Percentiles rank a stretch among this genome's conserved stretches.
Evolutionary conservation across 495 filamentous ascomycete genomes (phyloP).

Genomic region (Apiosordaria backusii): DNA sequence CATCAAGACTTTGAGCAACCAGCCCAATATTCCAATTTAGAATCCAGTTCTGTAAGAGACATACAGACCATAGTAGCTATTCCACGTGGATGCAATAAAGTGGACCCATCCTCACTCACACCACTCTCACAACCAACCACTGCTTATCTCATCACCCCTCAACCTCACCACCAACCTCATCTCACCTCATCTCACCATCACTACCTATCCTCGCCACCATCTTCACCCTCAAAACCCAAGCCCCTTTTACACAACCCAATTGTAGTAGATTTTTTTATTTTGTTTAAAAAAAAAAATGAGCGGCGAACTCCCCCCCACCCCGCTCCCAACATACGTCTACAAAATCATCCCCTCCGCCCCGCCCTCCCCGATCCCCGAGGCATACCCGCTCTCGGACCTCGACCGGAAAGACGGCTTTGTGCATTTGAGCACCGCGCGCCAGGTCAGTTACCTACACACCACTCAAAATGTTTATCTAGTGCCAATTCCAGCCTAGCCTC

Average conservation of each 20-base stretch:
- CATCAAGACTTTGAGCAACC: not conserved
- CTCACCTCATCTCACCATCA: not conserved
- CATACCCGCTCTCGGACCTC: constrained; percentile 48
- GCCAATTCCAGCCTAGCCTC: not conserved
- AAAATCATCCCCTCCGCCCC: constrained; percentile 48
- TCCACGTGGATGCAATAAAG: not conserved
- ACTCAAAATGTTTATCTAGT: not conserved
- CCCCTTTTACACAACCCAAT: not conserved
- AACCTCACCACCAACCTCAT: not conserved
- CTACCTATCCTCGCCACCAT: not conserved
- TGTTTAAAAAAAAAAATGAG: constrained; percentile 13
- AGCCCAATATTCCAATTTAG: not conserved
- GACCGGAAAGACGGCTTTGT: constrained; percentile 53
- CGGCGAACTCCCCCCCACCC: constrained; percentile 24
- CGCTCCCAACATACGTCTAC: constrained; percentile 48
- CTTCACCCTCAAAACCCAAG: not conserved
- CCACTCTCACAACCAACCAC: not conserved
- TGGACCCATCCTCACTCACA: not conserved
- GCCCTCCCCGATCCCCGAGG: constrained; percentile 44
- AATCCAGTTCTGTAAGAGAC: not conserved
- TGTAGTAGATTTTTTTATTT: no score
- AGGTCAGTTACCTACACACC: constrained; percentile 32
- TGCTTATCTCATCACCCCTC: constrained; percentile 6
- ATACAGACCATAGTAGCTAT: not conserved
- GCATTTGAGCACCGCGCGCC: constrained; percentile 46